Conservation (phyloP, 306 rosid genomes). For the Hippophae tibetana region DNA sequence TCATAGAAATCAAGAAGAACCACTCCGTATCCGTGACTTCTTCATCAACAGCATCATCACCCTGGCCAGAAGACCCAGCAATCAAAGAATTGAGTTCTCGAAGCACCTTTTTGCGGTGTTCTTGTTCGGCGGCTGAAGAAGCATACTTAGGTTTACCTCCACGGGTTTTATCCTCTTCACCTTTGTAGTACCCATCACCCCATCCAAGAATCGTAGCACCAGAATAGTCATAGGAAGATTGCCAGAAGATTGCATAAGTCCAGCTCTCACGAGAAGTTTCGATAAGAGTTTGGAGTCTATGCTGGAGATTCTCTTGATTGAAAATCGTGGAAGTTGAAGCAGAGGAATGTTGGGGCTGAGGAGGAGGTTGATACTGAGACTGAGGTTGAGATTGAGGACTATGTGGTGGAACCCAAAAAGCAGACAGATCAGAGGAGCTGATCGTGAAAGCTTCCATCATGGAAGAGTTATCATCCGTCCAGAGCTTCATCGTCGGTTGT, state of each 20-base stretch:
- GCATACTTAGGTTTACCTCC: conserved; percentile 30
- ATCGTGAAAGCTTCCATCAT: conserved; percentile 78
- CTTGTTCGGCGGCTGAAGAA: conserved; percentile 54
- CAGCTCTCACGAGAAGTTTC: conserved; percentile 63
- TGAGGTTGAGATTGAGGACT: not conserved
- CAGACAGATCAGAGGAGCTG: conserved; percentile 58
- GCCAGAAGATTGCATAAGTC: conserved; percentile 99
- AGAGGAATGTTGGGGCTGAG: conserved; percentile 33
- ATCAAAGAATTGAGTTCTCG: conserved; percentile 77
- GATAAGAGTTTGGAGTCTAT: conserved; percentile 72
- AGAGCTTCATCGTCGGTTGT: conserved; percentile 57
- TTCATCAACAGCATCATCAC: conserved; percentile 62
- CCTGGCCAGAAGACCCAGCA: conserved; percentile 43
- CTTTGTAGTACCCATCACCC: conserved; percentile 95
- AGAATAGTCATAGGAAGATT: conserved; percentile 54
- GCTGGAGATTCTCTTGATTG: conserved; percentile 83
- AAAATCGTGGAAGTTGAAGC: conserved; percentile 41
- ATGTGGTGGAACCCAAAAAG: conserved; percentile 45
- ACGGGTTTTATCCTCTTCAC: conserved; percentile 50
- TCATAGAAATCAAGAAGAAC: conserved; percentile 91
- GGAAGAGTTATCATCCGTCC: conserved; percentile 82
- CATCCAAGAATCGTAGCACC: conserved; percentile 60
- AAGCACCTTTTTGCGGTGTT: conserved; percentile 69
- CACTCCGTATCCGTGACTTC: conserved; percentile 94
- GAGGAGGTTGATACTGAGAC: not conserved